Evolutionary conservation across 106 monocot genomes (phyloP).

Genomic region (Acanthochlamys bracteata): DNA sequence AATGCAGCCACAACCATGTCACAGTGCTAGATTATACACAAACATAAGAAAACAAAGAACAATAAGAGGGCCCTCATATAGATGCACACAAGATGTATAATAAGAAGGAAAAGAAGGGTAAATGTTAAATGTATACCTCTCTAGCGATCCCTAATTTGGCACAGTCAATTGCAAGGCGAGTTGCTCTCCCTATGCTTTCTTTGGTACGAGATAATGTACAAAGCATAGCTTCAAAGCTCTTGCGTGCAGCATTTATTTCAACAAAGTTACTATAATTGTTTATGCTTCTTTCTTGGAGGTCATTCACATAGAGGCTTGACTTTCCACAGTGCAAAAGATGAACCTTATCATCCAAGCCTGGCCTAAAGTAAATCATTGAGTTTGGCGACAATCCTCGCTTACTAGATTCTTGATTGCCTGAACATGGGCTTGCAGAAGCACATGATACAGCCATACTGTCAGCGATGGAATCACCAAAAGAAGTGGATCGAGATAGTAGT

Average conservation of each 20-base stretch:
- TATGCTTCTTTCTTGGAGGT: constrained; percentile 14
- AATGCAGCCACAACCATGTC: no score
- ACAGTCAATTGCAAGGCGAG: constrained; percentile 83
- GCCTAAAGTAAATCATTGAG: constrained; percentile 7
- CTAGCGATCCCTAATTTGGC: constrained; percentile 73
- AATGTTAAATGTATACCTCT: constrained; percentile 46
- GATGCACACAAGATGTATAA: neutral
- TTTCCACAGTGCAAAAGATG: constrained; percentile 18
- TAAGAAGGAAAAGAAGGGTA: neutral
- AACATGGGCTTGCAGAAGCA: constrained; percentile 23
- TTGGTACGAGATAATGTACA: constrained; percentile 81
- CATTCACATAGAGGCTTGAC: constrained; percentile 22
- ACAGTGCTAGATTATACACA: neutral
- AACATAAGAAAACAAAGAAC: neutral
- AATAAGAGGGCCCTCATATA: neutral
- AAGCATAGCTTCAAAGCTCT: constrained; percentile 64
- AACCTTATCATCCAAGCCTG: constrained; percentile 33
- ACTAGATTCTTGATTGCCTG: constrained; percentile 23
- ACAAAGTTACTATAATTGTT: constrained; percentile 21
- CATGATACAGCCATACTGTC: constrained; percentile 31
- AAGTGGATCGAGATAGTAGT: constrained; percentile 39
- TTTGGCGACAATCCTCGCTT: constrained; percentile 38
- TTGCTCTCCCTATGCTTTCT: constrained; percentile 92
- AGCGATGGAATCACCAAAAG: constrained; percentile 27
- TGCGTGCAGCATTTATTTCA: constrained; percentile 58